A percentile compares a stretch with the other conserved stretches of the same genome.
phyloP scores from a whole-genome alignment of 495 filamentous ascomycete species.

The Penicillium salamii region DNA sequence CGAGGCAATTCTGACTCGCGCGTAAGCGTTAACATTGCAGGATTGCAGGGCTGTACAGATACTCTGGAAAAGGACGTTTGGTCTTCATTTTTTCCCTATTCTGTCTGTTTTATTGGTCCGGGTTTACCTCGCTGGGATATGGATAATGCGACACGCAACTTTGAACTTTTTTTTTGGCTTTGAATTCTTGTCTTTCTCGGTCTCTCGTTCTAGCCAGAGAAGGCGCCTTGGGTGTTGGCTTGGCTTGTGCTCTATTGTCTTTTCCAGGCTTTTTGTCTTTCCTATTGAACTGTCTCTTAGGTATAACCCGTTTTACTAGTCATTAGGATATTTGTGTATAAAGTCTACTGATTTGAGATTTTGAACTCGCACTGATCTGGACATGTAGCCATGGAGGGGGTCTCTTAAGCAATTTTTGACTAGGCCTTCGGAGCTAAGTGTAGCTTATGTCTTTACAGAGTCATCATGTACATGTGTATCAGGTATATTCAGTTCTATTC shows the following conservation, averaged over 20 bases:
- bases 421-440: too few species aligned
- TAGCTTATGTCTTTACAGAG: too few species aligned
- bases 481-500: too few species aligned
- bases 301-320: too few species aligned
- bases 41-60: slow-evolving; percentile 19
- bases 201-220: slow-evolving; percentile 24
- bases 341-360: too few species aligned
- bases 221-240: slow-evolving; percentile 22
- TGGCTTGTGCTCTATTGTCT: slow-evolving; percentile 8
- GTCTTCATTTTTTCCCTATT: slow-evolving; percentile 9
- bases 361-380: too few species aligned
- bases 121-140: slow-evolving; percentile 20
- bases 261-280: slow-evolving; percentile 4
- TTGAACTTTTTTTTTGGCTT: slow-evolving; percentile 8
- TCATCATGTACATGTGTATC: too few species aligned
- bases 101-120: slow-evolving; percentile 9
- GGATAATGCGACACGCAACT: slow-evolving; percentile 25
- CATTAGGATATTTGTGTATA: too few species aligned
- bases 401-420: too few species aligned
- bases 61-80: slow-evolving; percentile 1
- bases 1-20: slow-evolving; percentile 72
- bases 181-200: slow-evolving; percentile 14
- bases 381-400: too few species aligned
- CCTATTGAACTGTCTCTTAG: neutral
- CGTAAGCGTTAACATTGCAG: slow-evolving; percentile 38